Base-by-base conservation (phyloP, 2,329 filamentous ascomycete species). In the Neocatenulostroma microsporum region DNA sequence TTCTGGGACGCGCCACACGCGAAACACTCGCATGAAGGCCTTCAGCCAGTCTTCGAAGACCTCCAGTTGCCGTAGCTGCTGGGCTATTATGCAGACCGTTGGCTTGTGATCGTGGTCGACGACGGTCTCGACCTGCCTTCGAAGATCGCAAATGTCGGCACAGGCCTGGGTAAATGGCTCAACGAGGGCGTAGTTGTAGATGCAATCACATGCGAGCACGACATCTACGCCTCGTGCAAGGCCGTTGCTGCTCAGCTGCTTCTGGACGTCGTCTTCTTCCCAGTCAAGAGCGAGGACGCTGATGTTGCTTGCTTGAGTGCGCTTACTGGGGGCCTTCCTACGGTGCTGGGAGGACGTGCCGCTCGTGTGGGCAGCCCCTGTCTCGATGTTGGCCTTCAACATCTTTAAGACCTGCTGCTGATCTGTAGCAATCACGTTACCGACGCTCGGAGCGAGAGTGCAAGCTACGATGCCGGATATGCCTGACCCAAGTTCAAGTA, bases 121-220 rank as follows among this genome's bases (percentile, higher is more conserved):
- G 5, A 13, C 14, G 4, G 9, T 13, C 11, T 20, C 31, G 17
- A 14, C 5, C 14, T 29, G 9, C 20, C 34, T 8, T 27, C 79
- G 68, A 12, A 89, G 60, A 8, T 64, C 64, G 60, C 86, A 94
- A 17, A 79, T 71, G 44, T 93, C 83, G 5, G 69, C 76, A 57
- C 84, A 94, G 0, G 85, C 83, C 50, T 80, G 74, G 8, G 51
- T 83, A 32, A 96, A 75, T 0, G 88, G 86, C 28, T 74, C 67
- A 17, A 96, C 76, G 3, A 96, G 73, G 2, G 82, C 76, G 47
- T 94, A 84, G 62, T 96, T 98, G 68, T 93, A 98, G 49, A 98
- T 82, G 61, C 88, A 95, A 61, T 98, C 91, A 55, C 86, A 94
- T 3, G 87, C 86, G 23, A 96, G 58, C 9, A 96, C 68, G 11